A percentile compares a stretch with the other conserved stretches of the same genome.
Evolutionary conservation across 1,284 basidiomycete species (phyloP).

Genomic region (Sporisorium iseilematis-ciliati): DNA sequence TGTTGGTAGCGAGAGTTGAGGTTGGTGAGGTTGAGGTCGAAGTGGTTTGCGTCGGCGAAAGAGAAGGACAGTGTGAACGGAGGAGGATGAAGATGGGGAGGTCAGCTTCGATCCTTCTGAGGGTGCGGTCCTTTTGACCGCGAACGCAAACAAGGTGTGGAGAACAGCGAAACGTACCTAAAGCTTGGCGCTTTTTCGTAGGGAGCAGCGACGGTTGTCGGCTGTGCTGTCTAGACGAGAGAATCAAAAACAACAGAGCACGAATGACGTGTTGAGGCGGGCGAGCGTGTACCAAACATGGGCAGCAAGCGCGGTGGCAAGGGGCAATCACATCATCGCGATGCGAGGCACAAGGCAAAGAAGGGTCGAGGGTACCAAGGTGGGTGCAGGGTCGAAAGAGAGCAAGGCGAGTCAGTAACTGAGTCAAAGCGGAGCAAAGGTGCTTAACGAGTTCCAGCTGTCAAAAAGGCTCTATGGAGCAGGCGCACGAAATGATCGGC

Average conservation of each 20-base stretch:
- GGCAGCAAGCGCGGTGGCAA: slow-evolving; percentile 2
- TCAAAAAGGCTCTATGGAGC: slow-evolving; percentile 3
- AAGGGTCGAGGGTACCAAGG: slow-evolving; percentile 24
- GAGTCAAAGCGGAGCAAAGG: not conserved
- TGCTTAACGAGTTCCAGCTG: slow-evolving; percentile 23
- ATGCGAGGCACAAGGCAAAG: slow-evolving; percentile 9
- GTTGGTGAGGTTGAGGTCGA: not conserved
- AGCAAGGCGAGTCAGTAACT: slow-evolving; percentile 7
- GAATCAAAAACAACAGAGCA: not conserved
- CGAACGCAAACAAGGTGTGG: not conserved
- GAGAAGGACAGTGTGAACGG: not conserved
- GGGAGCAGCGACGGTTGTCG: slow-evolving; percentile 7
- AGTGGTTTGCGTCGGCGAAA: not conserved
- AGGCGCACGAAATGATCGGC: slow-evolving; percentile 17
- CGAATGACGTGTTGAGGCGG: not conserved
- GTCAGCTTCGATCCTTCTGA: slow-evolving; percentile 12
- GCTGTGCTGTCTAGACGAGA: slow-evolving; percentile 12
- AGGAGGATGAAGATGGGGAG: not conserved
- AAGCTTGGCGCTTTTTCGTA: slow-evolving; percentile 25
- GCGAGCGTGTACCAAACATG: not conserved
- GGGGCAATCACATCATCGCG: slow-evolving; percentile 22
- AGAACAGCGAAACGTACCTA: slow-evolving; percentile 15
- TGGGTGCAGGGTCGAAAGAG: slow-evolving; percentile 9
- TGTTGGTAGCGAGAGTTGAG: slow-evolving; percentile 10
- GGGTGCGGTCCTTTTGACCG: slow-evolving; percentile 26